Conservation (phyloP, 371 early-diverging fungal genomes). For the Mortierella sp. region DNA sequence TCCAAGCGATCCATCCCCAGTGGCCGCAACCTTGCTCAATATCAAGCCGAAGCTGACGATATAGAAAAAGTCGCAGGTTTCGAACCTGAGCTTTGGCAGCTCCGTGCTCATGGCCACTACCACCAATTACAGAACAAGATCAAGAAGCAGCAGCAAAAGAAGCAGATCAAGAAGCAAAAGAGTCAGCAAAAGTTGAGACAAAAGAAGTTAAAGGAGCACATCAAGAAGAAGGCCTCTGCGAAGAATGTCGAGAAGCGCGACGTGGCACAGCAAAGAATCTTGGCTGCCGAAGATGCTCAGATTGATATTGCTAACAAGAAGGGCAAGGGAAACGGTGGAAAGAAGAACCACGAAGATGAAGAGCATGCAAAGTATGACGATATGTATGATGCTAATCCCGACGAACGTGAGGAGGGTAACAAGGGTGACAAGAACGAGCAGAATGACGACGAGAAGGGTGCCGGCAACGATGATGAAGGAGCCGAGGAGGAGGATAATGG, state of each 20-base stretch:
- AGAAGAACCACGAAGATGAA: slow-evolving; percentile 33
- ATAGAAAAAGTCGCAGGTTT: slow-evolving; percentile 11
- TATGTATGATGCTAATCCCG: slow-evolving; percentile 1
- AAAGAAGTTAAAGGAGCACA: slow-evolving; percentile 10
- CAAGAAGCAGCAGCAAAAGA: slow-evolving; percentile 16
- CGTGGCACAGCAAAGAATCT: slow-evolving; percentile 19
- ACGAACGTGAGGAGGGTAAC: neutral
- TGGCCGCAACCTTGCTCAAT: slow-evolving; percentile 22
- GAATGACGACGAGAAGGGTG: slow-evolving; percentile 4
- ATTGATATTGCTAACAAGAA: slow-evolving; percentile 18
- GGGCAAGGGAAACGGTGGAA: neutral
- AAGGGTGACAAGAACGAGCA: neutral
- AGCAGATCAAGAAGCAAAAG: slow-evolving; percentile 13
- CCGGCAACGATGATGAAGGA: neutral
- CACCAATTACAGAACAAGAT: slow-evolving; percentile 14
- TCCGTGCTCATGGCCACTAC: slow-evolving; percentile 46
- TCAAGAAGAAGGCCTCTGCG: slow-evolving; percentile 6
- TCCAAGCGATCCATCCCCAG: slow-evolving; percentile 2
- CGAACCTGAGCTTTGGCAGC: slow-evolving; percentile 53
- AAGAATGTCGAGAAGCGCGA: slow-evolving; percentile 17
- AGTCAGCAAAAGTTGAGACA: neutral
- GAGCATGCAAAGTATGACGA: slow-evolving; percentile 39
- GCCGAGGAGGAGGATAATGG: neutral
- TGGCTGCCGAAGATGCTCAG: slow-evolving; percentile 11
- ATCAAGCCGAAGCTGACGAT: neutral